Evolutionary conservation across 495 filamentous ascomycete genomes (phyloP).

Genomic region (Elasticomyces elasticus): DNA sequence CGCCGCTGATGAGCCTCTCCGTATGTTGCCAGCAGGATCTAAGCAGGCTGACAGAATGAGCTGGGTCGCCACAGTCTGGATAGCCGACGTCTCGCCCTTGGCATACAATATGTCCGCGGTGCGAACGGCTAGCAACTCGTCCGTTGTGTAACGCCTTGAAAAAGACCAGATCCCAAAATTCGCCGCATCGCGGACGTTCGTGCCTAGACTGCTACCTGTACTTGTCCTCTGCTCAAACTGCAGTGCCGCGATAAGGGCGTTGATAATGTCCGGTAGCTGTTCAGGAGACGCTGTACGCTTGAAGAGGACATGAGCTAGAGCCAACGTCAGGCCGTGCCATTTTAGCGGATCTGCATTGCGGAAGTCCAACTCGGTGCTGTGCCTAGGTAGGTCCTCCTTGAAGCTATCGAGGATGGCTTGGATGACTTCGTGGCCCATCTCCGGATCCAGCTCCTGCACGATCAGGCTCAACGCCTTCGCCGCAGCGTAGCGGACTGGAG

Average conservation of each 20-base stretch:
- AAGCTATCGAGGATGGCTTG: slow-evolving; percentile 70
- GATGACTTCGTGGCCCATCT: slow-evolving; percentile 75
- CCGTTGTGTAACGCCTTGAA: slow-evolving; percentile 74
- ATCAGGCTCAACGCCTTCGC: slow-evolving; percentile 88
- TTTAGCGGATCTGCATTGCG: slow-evolving; percentile 63
- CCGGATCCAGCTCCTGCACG: slow-evolving; percentile 61
- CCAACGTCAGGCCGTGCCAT: slow-evolving; percentile 89
- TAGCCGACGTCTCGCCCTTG: slow-evolving; percentile 37
- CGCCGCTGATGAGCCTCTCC: slow-evolving; percentile 83
- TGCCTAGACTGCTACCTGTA: slow-evolving; percentile 72
- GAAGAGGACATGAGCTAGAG: slow-evolving; percentile 75
- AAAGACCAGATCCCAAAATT: slow-evolving; percentile 93
- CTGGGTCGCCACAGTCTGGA: slow-evolving; percentile 70
- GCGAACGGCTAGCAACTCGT: slow-evolving; percentile 58
- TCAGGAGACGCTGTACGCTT: slow-evolving; percentile 58
- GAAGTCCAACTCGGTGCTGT: slow-evolving; percentile 49
- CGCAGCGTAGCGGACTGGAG: slow-evolving; percentile 75
- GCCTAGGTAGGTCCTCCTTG: slow-evolving; percentile 65
- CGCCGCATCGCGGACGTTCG: slow-evolving; percentile 91
- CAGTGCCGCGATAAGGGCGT: slow-evolving; percentile 60
- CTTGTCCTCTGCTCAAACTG: slow-evolving; percentile 76
- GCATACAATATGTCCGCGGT: slow-evolving; percentile 18
- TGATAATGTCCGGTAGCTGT: slow-evolving; percentile 59
- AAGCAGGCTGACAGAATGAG: slow-evolving; percentile 73
- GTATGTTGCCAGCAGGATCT: slow-evolving; percentile 85